Evolutionary conservation across 192 early-diverging fungal genomes (phyloP).

Genomic region (Cetraspora pellucida): DNA sequence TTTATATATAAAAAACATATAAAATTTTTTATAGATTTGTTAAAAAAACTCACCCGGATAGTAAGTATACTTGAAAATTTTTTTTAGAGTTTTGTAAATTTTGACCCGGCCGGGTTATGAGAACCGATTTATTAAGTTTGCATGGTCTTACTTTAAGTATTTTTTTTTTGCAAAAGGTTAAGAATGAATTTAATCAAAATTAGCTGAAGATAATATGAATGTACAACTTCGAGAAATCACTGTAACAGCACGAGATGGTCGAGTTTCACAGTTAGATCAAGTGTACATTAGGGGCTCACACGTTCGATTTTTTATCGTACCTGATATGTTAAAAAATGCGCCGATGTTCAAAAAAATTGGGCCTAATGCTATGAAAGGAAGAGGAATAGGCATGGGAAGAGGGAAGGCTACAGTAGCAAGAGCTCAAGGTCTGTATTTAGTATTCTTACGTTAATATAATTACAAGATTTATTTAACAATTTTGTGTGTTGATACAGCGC

Average conservation of each 20-base stretch:
- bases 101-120: no score
- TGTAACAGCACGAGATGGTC: conserved; percentile 90
- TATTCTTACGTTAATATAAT: not conserved
- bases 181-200: not conserved
- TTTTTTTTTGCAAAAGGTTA: not conserved
- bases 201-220: conserved; percentile 99
- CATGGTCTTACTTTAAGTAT: no score
- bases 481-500: not conserved
- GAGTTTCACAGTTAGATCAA: conserved; percentile 89
- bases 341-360: conserved; percentile 97
- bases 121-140: no score
- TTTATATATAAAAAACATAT: no score
- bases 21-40: no score
- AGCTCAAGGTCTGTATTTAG: conserved; percentile 60
- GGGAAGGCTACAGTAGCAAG: conserved; percentile 83
- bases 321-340: conserved; percentile 99
- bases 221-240: conserved; percentile 94
- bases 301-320: conserved; percentile 94
- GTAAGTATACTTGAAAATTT: no score
- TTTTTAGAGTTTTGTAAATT: no score
- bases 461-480: not conserved
- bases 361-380: conserved; percentile 77
- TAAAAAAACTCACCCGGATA: no score
- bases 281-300: conserved; percentile 94
- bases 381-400: conserved; percentile 80